Evolutionary conservation across 768 basidiomycete species (phyloP).

Genomic region (Mycena capillaripes): DNA sequence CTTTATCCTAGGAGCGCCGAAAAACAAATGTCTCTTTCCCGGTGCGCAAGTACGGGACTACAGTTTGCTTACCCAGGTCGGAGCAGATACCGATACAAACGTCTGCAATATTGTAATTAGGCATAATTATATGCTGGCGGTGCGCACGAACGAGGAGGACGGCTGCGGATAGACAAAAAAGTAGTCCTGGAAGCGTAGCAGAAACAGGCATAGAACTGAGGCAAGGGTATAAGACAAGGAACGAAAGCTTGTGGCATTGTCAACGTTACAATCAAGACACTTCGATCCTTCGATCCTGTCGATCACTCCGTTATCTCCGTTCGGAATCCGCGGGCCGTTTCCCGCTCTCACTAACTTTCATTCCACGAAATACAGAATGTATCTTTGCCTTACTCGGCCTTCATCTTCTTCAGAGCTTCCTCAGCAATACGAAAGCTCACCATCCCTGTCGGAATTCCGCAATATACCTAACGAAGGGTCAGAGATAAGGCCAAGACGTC

Average conservation of each 20-base stretch:
- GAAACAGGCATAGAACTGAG: slow-evolving; percentile 18
- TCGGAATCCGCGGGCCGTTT: too few species aligned
- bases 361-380: too few species aligned
- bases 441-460: slow-evolving; percentile 60
- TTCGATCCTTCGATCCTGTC: background rate
- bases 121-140: background rate
- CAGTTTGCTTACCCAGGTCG: slow-evolving; percentile 59
- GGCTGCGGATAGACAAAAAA: slow-evolving; percentile 17
- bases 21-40: background rate
- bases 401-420: slow-evolving; percentile 53
- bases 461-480: slow-evolving; percentile 44
- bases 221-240: slow-evolving; percentile 27
- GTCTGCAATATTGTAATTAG: background rate
- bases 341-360: too few species aligned
- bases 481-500: too few species aligned
- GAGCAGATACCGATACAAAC: slow-evolving; percentile 66
- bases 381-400: slow-evolving; percentile 27
- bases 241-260: background rate
- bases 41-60: background rate
- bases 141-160: slow-evolving; percentile 25
- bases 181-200: background rate
- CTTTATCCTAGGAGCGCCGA: slow-evolving; percentile 57
- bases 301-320: background rate
- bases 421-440: slow-evolving; percentile 57
- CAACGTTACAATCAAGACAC: background rate